Percentiles rank a stretch among this genome's conserved stretches.
Conservation (phyloP, 768 basidiomycete species). For the Lactifluus hygrophoroides region DNA sequence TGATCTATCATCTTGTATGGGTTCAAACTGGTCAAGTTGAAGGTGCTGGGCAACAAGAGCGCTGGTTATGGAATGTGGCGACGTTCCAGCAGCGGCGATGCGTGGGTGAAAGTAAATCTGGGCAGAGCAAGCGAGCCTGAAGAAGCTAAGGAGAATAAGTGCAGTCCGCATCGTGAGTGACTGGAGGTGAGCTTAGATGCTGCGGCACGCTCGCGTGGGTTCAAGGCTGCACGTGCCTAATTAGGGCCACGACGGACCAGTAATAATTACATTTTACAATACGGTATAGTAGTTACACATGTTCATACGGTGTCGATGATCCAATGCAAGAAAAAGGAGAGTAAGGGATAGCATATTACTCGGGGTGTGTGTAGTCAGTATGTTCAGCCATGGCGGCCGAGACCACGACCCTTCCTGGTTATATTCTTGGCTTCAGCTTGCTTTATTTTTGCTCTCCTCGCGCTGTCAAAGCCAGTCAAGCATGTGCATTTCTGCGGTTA, state of each 20-base stretch:
- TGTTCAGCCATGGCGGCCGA: constrained; percentile 15
- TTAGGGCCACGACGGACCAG: too few relatives aligned
- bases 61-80: constrained; percentile 32
- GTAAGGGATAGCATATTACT: too few relatives aligned
- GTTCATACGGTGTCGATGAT: not conserved
- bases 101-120: constrained; percentile 16
- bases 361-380: not conserved
- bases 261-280: not conserved
- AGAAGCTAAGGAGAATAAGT: constrained; percentile 7
- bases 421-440: constrained; percentile 4
- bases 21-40: constrained; percentile 59
- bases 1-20: constrained; percentile 32
- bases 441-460: constrained; percentile 7
- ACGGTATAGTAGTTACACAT: not conserved
- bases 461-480: not conserved
- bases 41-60: constrained; percentile 59
- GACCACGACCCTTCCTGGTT: constrained; percentile 2
- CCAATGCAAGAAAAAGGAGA: not conserved
- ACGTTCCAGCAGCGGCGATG: not conserved
- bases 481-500: not conserved
- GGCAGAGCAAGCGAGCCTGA: constrained; percentile 10
- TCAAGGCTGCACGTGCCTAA: not conserved
- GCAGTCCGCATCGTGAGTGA: constrained; percentile 10
- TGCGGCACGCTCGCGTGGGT: not conserved
- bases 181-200: not conserved